Base-by-base conservation (phyloP, 2,329 filamentous ascomycete genomes). In the Botrytis fabae region DNA sequence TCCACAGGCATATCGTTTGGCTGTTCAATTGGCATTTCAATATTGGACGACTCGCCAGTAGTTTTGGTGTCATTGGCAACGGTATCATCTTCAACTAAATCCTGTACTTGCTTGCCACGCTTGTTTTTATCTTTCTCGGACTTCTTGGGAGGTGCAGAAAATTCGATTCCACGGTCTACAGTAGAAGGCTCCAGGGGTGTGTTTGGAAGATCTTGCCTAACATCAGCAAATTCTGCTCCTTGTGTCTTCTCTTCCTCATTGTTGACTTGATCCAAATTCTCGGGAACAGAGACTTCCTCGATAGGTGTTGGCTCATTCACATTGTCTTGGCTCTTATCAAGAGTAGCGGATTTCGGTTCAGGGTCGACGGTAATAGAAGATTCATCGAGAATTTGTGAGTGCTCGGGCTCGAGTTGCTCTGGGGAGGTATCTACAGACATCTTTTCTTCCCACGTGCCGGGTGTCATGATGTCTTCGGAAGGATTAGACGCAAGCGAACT, bases 81-180 rank as follows among this genome's bases (percentile, higher is more conserved):
- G 22, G 9, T 25, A 9, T 48, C 25, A n/a, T 74, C 71, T 59
- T 74, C 71, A 69, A 51, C 59, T 10, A 42, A 48, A 35, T 62
- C 61, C 69, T 70, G 71, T 25, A 46, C 25, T 40, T 74, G 40
- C 48, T 51, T 59, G 28, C n/a, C 48, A n/a, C 18, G 71, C 40
- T 63, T 57, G 22, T 64, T 75, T 42, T 74, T 77, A 32, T 84
- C 83, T 75, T 73, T 75, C 65, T 75, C 73, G 25, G 74, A 74
- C 44, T 73, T 71, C 69, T 65, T 71, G 8, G 35, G 35, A 40
- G 59, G 59, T 32, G 60, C 20, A 6, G 69, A 62, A n/a, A 71
- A 44, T 22, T 65, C 60, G 12, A 65, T 62, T 54, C 35, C 46
- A 54, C 22, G 44, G 60, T 64, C 20, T 25, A 44, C 35, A 57